Base-by-base conservation (phyloP, 495 filamentous ascomycete species). In the Tuber aestivum region DNA sequence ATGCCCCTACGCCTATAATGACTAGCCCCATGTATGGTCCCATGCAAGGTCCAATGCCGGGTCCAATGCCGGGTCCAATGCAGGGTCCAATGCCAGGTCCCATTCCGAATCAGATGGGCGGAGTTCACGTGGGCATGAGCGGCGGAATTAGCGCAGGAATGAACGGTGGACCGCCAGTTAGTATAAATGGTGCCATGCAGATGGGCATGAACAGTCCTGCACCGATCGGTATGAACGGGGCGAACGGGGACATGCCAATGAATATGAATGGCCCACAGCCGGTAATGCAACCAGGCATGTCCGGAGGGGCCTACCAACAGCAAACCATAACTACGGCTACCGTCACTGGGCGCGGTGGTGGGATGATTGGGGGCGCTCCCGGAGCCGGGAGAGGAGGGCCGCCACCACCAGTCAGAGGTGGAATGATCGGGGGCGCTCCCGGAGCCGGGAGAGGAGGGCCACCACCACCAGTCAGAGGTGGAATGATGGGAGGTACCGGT, bases 401-500 rank as follows among this genome's bases (percentile, higher is more conserved):
- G n/a, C n/a, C n/a, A n/a, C n/a, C n/a, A n/a, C n/a, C n/a, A n/a
- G n/a, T n/a, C n/a, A n/a, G n/a, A n/a, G n/a, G n/a, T n/a, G n/a
- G n/a, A n/a, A n/a, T n/a, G n/a, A n/a, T n/a, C n/a, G n/a, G n/a
- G n/a, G 56, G 10, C 0, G n/a, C 27, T 32, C 56, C 56, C 0
- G 56, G 56, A 14, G 56, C 56, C 6, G 56, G 56, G 10, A 65
- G 56, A 32, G 56, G 56, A 16, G 56, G 56, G n/a, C 56, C 12
- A 10, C 27, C 56, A 32, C 56, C 56, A 32, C 50, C 21, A 32
- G 48, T 7, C 3, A 75, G 65, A n/a, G 69, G 72, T 35, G 65
- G 68, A 23, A 69, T 75, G 18, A 35, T 61, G 16, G 41, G 68
- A 5, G 50, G 76, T 23, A 48, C 69, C 18, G 77, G 77, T 8